Evolutionary conservation across 305 asterid species (phyloP).

Genomic region (Coffea humblotiana): DNA sequence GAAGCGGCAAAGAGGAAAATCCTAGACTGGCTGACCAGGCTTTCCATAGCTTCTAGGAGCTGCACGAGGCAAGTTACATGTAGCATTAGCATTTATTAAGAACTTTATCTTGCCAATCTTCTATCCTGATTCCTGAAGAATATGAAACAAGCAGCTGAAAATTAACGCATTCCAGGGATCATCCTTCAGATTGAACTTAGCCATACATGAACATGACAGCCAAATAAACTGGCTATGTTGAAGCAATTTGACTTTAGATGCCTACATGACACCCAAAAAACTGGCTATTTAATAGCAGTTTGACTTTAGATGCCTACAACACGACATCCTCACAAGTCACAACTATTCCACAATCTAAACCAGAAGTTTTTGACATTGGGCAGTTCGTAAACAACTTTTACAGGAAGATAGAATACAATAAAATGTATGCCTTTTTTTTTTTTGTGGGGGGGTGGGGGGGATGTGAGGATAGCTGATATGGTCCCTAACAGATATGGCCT

Average conservation of each 20-base stretch:
- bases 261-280: neutral
- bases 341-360: neutral
- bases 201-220: neutral
- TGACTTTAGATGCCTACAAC: neutral
- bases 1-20: constrained; percentile 74
- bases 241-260: neutral
- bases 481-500: too few relatives aligned
- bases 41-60: constrained; percentile 84
- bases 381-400: too few relatives aligned
- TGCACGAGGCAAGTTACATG: constrained; percentile 76
- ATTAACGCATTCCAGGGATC: neutral
- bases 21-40: constrained; percentile 89
- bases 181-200: neutral
- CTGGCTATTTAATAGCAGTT: neutral
- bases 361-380: neutral
- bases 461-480: neutral
- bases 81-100: constrained; percentile 18
- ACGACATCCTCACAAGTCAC: too few relatives aligned
- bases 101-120: constrained; percentile 4
- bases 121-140: neutral
- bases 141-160: neutral
- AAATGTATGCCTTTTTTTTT: too few relatives aligned
- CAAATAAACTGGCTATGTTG: neutral
- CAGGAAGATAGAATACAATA: neutral
- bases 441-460: neutral